These are phyloP conservation scores for Chalciporus chontae DNA, from an alignment of 768 basidiomycete genomes.

Conservation along the genomic window DNA sequence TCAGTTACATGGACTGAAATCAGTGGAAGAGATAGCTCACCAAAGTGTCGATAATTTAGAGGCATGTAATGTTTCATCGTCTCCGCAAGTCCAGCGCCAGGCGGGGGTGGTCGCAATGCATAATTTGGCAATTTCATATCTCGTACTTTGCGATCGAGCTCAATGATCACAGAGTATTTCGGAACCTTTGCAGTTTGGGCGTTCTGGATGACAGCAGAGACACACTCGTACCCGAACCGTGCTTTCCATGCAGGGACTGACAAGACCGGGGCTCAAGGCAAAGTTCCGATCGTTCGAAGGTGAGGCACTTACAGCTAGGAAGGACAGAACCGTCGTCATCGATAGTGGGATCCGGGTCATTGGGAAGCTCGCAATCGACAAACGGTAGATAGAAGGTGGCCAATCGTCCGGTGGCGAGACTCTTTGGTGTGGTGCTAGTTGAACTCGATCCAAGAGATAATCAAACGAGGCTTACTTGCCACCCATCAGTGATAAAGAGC, in stretches of 20 bases:
- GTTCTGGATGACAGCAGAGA: constrained; percentile 66
- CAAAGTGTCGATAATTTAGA: constrained; percentile 64
- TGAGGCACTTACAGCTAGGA: constrained; percentile 51
- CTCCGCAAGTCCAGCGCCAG: constrained; percentile 49
- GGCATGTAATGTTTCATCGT: constrained; percentile 79
- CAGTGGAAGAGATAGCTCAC: constrained; percentile 36
- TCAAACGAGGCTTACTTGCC: constrained; percentile 50
- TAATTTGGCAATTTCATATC: constrained; percentile 68
- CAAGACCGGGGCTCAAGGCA: neutral
- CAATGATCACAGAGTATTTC: constrained; percentile 57
- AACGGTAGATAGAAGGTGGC: constrained; percentile 68
- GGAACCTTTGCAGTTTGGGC: constrained; percentile 62
- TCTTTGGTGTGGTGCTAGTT: constrained; percentile 34
- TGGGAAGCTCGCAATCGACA: constrained; percentile 68
- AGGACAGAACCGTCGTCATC: constrained; percentile 54
- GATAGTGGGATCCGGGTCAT: constrained; percentile 55
- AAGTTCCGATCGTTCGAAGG: neutral
- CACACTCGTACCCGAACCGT: constrained; percentile 60
- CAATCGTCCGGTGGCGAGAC: constrained; percentile 65
- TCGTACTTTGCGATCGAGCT: constrained; percentile 61
- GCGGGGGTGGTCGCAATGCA: constrained; percentile 47
- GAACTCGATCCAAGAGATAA: neutral
- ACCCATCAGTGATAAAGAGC: constrained; percentile 68
- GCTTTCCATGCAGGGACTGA: constrained; percentile 71
- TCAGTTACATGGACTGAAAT: neutral